Conservation (phyloP, 495 filamentous ascomycete genomes). For the Penicillium goetzii region DNA sequence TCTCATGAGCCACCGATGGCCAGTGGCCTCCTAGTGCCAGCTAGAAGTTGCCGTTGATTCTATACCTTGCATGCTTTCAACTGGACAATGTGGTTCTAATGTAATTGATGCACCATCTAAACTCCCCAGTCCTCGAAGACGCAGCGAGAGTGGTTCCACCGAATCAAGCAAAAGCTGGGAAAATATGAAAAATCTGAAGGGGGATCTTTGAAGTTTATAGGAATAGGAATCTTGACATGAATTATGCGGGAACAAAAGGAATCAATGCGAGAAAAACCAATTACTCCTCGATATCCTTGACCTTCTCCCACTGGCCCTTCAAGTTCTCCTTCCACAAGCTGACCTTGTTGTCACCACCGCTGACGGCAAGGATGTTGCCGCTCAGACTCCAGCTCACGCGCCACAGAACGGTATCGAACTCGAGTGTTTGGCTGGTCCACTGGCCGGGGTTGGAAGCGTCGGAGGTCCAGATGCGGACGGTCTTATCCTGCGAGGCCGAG, state of each 20-base stretch:
- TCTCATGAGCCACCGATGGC: no score
- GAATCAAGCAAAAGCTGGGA: not conserved
- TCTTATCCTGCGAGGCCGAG: slow-evolving; percentile 92
- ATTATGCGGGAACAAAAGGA: slow-evolving; percentile 26
- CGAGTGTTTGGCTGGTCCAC: slow-evolving; percentile 82
- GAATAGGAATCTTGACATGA: slow-evolving; percentile 14
- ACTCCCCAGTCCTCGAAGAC: not conserved
- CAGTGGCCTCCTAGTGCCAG: no score
- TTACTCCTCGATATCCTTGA: slow-evolving; percentile 94
- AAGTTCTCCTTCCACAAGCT: slow-evolving; percentile 66
- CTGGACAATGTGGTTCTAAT: not conserved
- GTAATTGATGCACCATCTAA: not conserved
- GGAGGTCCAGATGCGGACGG: slow-evolving; percentile 93
- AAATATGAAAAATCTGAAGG: not conserved
- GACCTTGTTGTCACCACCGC: slow-evolving; percentile 94
- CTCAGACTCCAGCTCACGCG: slow-evolving; percentile 97
- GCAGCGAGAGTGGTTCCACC: not conserved
- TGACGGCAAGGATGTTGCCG: slow-evolving; percentile 94
- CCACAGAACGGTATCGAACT: slow-evolving; percentile 90
- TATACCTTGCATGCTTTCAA: not conserved
- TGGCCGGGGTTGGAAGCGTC: slow-evolving; percentile 62
- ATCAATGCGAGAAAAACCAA: slow-evolving; percentile 25
- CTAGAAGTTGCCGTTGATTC: not conserved
- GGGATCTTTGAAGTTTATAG: slow-evolving; percentile 14
- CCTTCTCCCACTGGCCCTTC: slow-evolving; percentile 83